These are phyloP conservation scores for Rhizopus microsporus DNA, from an alignment of 371 early-diverging fungal genomes.

Conservation along the genomic window DNA sequence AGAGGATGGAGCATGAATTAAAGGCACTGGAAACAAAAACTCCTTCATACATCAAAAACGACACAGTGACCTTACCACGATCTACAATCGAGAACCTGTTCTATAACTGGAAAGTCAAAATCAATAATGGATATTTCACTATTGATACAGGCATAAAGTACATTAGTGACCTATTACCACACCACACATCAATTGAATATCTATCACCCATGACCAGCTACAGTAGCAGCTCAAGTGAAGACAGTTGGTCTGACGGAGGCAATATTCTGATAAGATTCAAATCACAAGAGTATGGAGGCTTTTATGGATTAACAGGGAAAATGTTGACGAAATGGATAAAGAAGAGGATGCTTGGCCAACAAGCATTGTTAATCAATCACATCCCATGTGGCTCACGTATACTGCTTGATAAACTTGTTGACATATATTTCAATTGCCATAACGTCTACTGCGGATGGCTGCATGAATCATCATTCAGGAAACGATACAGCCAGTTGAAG, in stretches of 20 bases:
- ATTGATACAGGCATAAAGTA: conserved; percentile 25
- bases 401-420: too few relatives aligned
- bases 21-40: not conserved
- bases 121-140: conserved; percentile 15
- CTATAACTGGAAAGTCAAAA: conserved; percentile 11
- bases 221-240: not conserved
- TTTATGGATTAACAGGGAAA: conserved; percentile 1
- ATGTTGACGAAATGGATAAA: not conserved
- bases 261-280: conserved; percentile 1
- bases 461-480: too few relatives aligned
- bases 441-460: too few relatives aligned
- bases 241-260: not conserved
- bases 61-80: not conserved
- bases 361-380: too few relatives aligned
- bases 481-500: too few relatives aligned
- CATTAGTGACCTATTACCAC: conserved; percentile 13
- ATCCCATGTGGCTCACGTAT: too few relatives aligned
- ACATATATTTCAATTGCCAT: too few relatives aligned
- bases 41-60: not conserved
- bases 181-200: conserved; percentile 4
- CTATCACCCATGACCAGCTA: conserved; percentile 2
- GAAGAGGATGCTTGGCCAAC: conserved; percentile 1
- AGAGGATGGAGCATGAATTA: conserved; percentile 9
- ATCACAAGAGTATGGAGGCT: not conserved
- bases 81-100: conserved; percentile 1